Base-by-base conservation (phyloP, 192 early-diverging fungal genomes). In the Gamsiella multidivaricata region DNA sequence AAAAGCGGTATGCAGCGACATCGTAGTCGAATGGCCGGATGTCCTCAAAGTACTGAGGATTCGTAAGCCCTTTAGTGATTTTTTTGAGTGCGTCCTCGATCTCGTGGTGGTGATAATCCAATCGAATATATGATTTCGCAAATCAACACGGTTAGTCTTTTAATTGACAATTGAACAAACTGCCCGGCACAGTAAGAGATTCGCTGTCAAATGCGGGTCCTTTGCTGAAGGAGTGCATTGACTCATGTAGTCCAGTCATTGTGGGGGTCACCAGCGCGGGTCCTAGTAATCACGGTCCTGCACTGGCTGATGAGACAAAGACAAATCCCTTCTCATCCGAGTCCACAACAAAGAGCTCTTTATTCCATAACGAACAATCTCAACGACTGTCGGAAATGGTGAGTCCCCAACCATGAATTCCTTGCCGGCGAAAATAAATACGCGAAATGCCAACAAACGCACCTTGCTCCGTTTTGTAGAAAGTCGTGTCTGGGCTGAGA, bases 141-240 rank as follows among this genome's bases (percentile, higher is more conserved):
- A 23, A 49, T 8, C 2, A 49, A 20, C 20, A 20, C 9, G 22
- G 46, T 49, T 20, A 49, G 46, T 1, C 9, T 23, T n/a, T 8
- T 49, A 49, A 49, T 49, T 49, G 22, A 49, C 46, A 49, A 8
- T 23, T 49, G 7, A 12, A 8, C 46, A 8, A 49, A 23, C 46
- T 49, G 20, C 22, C 46, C 46, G 20, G 17, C 7, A 47, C 46
- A 47, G 33, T n/a, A 31, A 33, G 14, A 10, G 49, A 51, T 49
- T 46, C 61, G 61, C 56, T 59, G 60, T 61, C 69, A 62, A 20
- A 62, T 70, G 69, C 69, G 0, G 53, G 60, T 70, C 69, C 69
- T 70, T 41, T 70, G 69, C 59, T 70, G 60, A 56, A 62, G 69
- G 69, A 62, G 31, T 55, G 69, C 58, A 62, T 49, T 41, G 69